Base-by-base conservation (phyloP, 202 grass and related monocot genomes). In the Zizania palustris region DNA sequence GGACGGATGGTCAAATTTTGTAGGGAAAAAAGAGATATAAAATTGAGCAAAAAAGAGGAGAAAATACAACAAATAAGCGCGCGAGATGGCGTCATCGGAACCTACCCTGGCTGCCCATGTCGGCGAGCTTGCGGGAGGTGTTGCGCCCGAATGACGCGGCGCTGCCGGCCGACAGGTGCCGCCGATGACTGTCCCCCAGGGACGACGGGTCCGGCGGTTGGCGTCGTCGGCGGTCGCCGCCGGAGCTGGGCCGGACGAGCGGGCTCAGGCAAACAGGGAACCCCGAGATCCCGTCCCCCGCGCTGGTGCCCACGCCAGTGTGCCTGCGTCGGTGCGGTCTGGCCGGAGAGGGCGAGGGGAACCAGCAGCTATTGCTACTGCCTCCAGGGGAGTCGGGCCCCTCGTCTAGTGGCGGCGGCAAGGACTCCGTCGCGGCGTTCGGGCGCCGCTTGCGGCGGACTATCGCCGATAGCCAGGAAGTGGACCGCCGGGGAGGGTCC, bases 241-340 rank as follows among this genome's bases (percentile, higher is more conserved):
- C 22, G 67, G 74, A 53, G 79, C 75, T 71, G 42, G 84, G 83
- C 4, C 74, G 83, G 38, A 90, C 80, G 5, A 90, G 88, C 64
- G 88, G 88, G 79, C 88, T 90, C 49, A 90, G 83, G 58, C 75
- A 86, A 63, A 86, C 70, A 11, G 75, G 58, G 50, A 90, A 67
- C n/a, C 85, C 85, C 63, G 89, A 91, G 63, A 91, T 84, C 76
- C 84, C 84, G 74, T 76, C 80, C 1, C 79, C n/a, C n/a, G n/a
- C 64, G 79, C 57, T 57, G 43, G 72, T 48, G 54, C 72, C 81
- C 18, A 65, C 19, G 67, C 65, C 66, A 15, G 50, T 43, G 48
- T 60, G 61, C 60, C 65, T 45, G 4, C 65, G 77, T 9, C 67
- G 81, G 41, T 65, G 85, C 6, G 67, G 77, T 36, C 71, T 83